Percentiles rank a stretch among this genome's conserved stretches.
Conservation (phyloP, 163 green algal genomes). For the Chlamydomonas reinhardtii region DNA sequence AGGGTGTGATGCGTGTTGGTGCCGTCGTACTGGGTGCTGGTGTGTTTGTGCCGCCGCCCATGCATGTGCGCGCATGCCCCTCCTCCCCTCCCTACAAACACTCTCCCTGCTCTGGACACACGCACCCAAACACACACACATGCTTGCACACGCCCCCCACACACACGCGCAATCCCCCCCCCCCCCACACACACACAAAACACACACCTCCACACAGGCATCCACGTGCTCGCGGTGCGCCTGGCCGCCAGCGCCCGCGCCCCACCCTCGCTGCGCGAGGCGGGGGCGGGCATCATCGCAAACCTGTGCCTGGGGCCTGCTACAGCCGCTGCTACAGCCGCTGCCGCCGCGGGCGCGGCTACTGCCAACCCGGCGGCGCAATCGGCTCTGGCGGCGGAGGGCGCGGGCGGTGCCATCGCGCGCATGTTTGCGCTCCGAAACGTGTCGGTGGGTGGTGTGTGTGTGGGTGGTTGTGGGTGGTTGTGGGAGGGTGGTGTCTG, state of each 20-base stretch:
- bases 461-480: background rate
- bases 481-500: background rate
- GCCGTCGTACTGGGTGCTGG: too few relatives aligned
- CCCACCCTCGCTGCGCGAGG: constrained; percentile 1
- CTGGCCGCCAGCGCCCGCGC: background rate
- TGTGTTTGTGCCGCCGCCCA: too few relatives aligned
- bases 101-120: background rate
- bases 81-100: too few relatives aligned
- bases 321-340: too few relatives aligned
- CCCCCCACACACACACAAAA: too few relatives aligned
- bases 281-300: constrained; percentile 9
- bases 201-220: background rate
- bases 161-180: too few relatives aligned
- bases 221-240: constrained; percentile 3
- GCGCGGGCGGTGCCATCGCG: background rate
- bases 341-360: background rate
- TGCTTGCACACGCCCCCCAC: background rate
- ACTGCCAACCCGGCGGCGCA: constrained; percentile 7
- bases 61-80: too few relatives aligned
- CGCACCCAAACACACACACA: too few relatives aligned
- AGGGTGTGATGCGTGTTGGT: too few relatives aligned
- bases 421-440: constrained; percentile 16
- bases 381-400: constrained; percentile 4
- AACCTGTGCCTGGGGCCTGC: background rate
- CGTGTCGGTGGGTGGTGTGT: background rate